These are phyloP conservation scores for Nakaseomyces bracarensis DNA, from an alignment of 1,139 yeast genomes.

Conservation along the genomic window DNA sequence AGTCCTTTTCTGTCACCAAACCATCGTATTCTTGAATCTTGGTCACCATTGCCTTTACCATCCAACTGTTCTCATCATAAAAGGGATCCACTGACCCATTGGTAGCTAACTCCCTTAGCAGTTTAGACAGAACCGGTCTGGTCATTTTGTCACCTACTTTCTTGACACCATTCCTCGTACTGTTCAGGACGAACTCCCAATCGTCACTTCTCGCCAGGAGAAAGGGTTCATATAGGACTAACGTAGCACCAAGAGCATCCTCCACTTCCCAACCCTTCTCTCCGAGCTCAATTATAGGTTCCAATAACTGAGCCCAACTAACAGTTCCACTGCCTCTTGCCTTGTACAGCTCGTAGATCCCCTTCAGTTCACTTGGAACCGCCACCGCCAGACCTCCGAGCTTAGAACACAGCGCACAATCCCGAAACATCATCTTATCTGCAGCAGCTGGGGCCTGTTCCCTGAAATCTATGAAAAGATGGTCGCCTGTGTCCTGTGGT, in stretches of 20 bases:
- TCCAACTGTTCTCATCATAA: slow-evolving; percentile 76
- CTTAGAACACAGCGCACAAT: slow-evolving; percentile 42
- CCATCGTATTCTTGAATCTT: slow-evolving; percentile 49
- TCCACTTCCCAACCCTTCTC: slow-evolving; percentile 58
- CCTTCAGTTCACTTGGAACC: slow-evolving; percentile 84
- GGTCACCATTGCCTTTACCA: slow-evolving; percentile 47
- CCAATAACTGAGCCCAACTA: slow-evolving; percentile 62
- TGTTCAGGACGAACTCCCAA: slow-evolving; percentile 50
- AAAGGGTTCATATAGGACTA: slow-evolving; percentile 34
- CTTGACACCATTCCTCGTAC: slow-evolving; percentile 31
- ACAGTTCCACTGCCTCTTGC: slow-evolving; percentile 64
- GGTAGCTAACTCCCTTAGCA: slow-evolving; percentile 57
- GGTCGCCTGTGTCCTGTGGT: slow-evolving; percentile 34
- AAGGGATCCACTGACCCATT: slow-evolving; percentile 72
- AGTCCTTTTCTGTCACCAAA: slow-evolving; percentile 52
- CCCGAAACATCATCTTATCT: slow-evolving; percentile 55
- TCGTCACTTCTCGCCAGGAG: slow-evolving; percentile 32
- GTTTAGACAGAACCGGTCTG: slow-evolving; percentile 56
- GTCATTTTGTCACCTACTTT: slow-evolving; percentile 50
- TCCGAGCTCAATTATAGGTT: slow-evolving; percentile 67
- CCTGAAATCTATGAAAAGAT: slow-evolving; percentile 65
- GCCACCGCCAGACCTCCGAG: slow-evolving; percentile 82
- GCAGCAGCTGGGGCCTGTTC: slow-evolving; percentile 74
- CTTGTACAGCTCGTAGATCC: slow-evolving; percentile 53
- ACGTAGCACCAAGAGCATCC: slow-evolving; percentile 41